These are phyloP conservation scores for Scopulariopsis brevicaulis DNA, from an alignment of 2,329 filamentous ascomycete genomes.

Conservation along the genomic window DNA sequence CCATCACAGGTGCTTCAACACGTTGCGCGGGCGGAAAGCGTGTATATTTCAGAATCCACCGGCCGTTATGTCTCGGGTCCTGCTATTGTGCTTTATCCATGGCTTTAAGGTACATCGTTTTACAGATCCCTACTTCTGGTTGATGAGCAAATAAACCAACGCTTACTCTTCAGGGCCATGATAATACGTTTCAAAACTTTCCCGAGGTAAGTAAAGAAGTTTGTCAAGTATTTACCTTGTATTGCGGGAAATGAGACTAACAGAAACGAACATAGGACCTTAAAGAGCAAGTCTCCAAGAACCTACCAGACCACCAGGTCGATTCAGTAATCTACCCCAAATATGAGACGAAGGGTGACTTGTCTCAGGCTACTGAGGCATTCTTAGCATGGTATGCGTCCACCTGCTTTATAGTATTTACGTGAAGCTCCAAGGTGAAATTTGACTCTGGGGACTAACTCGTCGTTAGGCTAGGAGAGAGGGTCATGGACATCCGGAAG, in stretches of 20 bases:
- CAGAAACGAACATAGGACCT: constrained; percentile 31
- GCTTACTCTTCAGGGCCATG: neutral
- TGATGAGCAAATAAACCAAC: neutral
- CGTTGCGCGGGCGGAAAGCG: no score
- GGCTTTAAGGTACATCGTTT: neutral
- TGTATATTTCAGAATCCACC: no score
- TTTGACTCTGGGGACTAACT: neutral
- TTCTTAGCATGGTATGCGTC: constrained; percentile 33
- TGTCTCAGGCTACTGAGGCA: constrained; percentile 33
- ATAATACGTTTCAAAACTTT: neutral
- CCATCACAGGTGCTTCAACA: no score
- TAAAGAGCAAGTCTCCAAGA: constrained; percentile 41
- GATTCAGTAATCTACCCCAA: constrained; percentile 55
- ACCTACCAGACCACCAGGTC: constrained; percentile 49
- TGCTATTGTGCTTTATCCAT: neutral
- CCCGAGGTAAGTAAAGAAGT: neutral
- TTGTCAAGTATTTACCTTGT: neutral
- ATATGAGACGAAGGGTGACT: constrained; percentile 62
- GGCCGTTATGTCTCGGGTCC: neutral
- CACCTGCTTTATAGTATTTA: neutral
- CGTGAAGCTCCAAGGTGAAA: no score
- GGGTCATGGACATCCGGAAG: constrained; percentile 68
- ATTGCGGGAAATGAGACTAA: neutral
- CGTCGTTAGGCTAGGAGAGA: constrained; percentile 58
- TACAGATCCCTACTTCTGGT: neutral